These are phyloP conservation scores for Bipolaris bicolor DNA, from an alignment of 2,329 filamentous ascomycete genomes.

Conservation along the genomic window DNA sequence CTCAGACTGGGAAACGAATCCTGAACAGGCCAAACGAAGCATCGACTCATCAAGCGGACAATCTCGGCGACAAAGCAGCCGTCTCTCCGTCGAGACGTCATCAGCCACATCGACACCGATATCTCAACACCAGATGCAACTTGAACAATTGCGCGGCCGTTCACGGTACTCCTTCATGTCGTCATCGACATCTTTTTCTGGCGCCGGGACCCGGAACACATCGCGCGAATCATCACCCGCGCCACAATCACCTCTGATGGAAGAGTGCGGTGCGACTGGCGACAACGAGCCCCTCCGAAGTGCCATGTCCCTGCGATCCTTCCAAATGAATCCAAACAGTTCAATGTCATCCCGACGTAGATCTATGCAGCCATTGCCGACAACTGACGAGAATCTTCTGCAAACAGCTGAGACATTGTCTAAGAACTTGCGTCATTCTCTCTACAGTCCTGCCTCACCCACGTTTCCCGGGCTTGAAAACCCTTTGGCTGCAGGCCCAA, in stretches of 20 bases:
- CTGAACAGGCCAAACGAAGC: conserved; percentile 35
- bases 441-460: conserved; percentile 38
- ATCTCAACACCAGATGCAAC: conserved; percentile 45
- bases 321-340: conserved; percentile 47
- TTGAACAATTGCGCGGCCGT: conserved; percentile 47
- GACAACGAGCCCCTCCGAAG: conserved; percentile 41
- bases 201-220: conserved; percentile 40
- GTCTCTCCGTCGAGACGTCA: conserved; percentile 44
- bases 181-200: conserved; percentile 43
- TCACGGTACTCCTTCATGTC: conserved; percentile 49
- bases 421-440: conserved; percentile 39
- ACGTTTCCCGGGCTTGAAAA: conserved; percentile 21
- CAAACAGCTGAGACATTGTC: conserved; percentile 24
- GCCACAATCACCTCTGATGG: conserved; percentile 42
- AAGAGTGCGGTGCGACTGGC: conserved; percentile 27
- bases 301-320: conserved; percentile 46
- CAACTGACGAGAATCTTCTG: conserved; percentile 43
- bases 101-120: conserved; percentile 44
- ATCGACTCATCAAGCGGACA: conserved; percentile 40
- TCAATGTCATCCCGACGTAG: conserved; percentile 40
- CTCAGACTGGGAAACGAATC: conserved; percentile 41
- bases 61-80: conserved; percentile 34
- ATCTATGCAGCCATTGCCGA: conserved; percentile 48
- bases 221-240: conserved; percentile 47
- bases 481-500: conserved; percentile 6